phyloP scores from a whole-genome alignment of 192 early-diverging fungal genomes.

The Linnemannia zychae region DNA sequence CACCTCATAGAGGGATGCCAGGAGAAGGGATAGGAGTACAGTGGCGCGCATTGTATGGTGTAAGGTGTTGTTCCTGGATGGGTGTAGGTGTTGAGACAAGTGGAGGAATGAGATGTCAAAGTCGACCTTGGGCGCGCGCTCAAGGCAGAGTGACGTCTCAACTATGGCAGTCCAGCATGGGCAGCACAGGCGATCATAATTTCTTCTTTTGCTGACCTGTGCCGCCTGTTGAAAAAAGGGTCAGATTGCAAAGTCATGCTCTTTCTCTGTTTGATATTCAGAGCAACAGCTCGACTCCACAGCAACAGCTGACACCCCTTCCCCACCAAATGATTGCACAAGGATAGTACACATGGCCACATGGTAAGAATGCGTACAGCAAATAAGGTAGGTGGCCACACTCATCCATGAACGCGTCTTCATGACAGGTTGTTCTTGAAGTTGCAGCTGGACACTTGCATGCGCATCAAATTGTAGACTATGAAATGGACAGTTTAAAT shows the following conservation, averaged over 20 bases:
- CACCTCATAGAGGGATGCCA: slow-evolving; percentile 45
- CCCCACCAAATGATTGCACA: not conserved
- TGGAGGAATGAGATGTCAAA: not conserved
- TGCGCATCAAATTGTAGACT: no score
- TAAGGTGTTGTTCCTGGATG: not conserved
- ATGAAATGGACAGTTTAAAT: no score
- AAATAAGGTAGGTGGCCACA: no score
- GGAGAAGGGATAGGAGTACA: slow-evolving; percentile 30
- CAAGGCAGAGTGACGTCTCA: not conserved
- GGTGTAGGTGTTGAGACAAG: not conserved
- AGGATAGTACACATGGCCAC: not conserved
- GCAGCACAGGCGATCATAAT: not conserved
- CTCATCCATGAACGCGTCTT: no score
- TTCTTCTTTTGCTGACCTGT: not conserved
- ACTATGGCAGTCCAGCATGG: not conserved
- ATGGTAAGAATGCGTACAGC: not conserved
- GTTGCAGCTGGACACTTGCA: no score
- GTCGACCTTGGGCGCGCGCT: not conserved
- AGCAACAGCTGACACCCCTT: not conserved
- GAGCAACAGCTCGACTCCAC: not conserved
- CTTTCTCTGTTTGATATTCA: no score
- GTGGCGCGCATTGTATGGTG: slow-evolving; percentile 35
- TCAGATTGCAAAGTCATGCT: not conserved
- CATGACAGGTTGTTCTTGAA: no score
- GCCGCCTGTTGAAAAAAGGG: not conserved